Base-by-base conservation (phyloP, 495 filamentous ascomycete genomes). In the Aspergillus sclerotioniger region DNA sequence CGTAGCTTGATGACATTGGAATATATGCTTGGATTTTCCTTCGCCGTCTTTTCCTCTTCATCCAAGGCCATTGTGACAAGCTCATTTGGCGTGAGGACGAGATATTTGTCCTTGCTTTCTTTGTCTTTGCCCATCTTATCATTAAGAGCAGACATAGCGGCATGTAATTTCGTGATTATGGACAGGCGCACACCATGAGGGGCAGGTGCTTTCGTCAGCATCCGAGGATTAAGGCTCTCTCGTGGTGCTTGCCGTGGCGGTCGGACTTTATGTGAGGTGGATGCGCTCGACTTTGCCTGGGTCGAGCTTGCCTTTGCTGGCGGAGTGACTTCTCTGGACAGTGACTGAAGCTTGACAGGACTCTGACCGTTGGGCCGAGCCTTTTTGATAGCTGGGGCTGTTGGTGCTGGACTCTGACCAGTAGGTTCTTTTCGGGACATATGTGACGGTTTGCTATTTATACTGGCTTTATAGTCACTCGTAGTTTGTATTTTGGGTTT, bases 31-130 rank as follows among this genome's bases (percentile, higher is more conserved):
- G 79, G 74, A 54, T 84, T 84, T 12, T 85, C 82, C 8, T 71
- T 82, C 1, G 92, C 91, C 25, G 86, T 70, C 53, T 83, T 86
- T 64, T 96, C 86, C 71, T 99, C 94, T 53, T 92, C 86, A 60
- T 97, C 91, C 3, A 97, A 75, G 2, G 90, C 87, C 70, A 89
- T 82, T 39, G 81, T 82, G 8, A 96, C 84, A 20, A 98, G 75
- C 56, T 90, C 85, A 61, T 91, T 83, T 0, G 83, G 70, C 2
- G 81, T 85, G 3, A 94, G 72, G 10, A 85, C 57, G 10, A 93
- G 71, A 20, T 75, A 80, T 37, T 77, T 81, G 50, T 84, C 84
- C 28, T 77, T 76, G 15, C 79, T 60, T 44, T 86, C 83, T 31
- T 82, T 77, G 32, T 74, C 71, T 21, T 76, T 77, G 6, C 56